Conservation (phyloP, 1,139 yeast genomes). For the Scheffersomyces illinoinensis region DNA sequence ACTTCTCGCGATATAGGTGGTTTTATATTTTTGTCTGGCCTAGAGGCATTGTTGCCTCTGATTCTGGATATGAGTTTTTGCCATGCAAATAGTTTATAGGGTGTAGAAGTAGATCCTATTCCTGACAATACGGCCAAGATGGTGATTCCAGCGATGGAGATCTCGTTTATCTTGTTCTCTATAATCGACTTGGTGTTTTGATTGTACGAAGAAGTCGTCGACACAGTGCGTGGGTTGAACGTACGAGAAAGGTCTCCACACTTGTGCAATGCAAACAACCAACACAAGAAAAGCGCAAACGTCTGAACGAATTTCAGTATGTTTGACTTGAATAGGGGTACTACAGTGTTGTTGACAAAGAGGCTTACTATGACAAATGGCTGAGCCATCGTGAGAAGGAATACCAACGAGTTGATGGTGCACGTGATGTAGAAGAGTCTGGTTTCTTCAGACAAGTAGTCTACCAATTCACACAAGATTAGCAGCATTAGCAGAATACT, state of each 20-base stretch:
- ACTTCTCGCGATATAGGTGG: conserved; percentile 4
- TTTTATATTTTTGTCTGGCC: background rate
- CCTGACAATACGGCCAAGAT: conserved; percentile 73
- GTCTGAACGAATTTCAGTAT: conserved; percentile 13
- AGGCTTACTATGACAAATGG: conserved; percentile 37
- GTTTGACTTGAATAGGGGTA: conserved; percentile 16
- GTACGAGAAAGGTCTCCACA: conserved; percentile 38
- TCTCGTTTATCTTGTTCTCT: conserved; percentile 53
- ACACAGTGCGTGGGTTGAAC: conserved; percentile 19
- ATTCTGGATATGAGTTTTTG: conserved; percentile 6
- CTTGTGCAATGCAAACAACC: conserved; percentile 38
- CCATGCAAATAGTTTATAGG: conserved; percentile 27
- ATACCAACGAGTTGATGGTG: conserved; percentile 33
- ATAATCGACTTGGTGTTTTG: conserved; percentile 25
- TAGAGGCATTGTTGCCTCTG: background rate
- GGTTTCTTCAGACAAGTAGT: conserved; percentile 19
- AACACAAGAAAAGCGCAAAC: conserved; percentile 15
- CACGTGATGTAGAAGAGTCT: conserved; percentile 29
- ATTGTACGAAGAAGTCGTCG: conserved; percentile 8
- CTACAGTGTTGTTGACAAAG: conserved; percentile 27
- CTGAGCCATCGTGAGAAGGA: conserved; percentile 31
- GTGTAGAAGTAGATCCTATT: conserved; percentile 72
- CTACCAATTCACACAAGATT: conserved; percentile 41
- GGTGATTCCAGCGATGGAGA: conserved; percentile 72
- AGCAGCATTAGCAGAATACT: conserved; percentile 35